Evolutionary conservation across 345 rosid species (phyloP).

Genomic region (Dimocarpus longan): DNA sequence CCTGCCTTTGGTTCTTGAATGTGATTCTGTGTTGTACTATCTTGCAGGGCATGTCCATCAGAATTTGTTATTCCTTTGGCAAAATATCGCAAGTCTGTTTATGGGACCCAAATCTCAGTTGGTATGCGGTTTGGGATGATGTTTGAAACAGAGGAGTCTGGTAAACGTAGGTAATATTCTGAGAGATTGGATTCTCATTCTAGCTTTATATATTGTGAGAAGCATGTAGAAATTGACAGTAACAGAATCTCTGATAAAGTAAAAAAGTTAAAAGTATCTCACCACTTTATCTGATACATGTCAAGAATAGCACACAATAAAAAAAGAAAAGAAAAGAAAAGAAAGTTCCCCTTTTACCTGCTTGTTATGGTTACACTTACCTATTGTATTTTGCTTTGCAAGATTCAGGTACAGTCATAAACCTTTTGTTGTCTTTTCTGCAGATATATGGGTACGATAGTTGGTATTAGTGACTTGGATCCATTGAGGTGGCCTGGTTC

Average conservation of each 20-base stretch:
- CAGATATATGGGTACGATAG: slow-evolving; percentile 98
- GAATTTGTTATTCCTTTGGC: slow-evolving; percentile 89
- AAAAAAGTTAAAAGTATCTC: neutral
- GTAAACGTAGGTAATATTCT: slow-evolving; percentile 73
- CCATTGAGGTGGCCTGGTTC: slow-evolving; percentile 98
- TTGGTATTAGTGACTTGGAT: slow-evolving; percentile 83
- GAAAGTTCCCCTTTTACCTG: neutral
- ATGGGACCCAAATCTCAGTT: slow-evolving; percentile 80
- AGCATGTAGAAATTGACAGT: neutral
- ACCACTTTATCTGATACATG: neutral
- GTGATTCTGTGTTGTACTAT: neutral
- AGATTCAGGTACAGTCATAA: neutral
- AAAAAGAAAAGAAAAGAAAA: neutral
- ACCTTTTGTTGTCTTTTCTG: slow-evolving; percentile 14
- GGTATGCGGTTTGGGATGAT: slow-evolving; percentile 99
- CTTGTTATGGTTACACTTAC: neutral
- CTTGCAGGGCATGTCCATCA: slow-evolving; percentile 88
- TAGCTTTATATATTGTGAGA: neutral
- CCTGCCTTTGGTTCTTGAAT: neutral
- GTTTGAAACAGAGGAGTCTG: slow-evolving; percentile 98
- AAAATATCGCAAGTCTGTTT: slow-evolving; percentile 80
- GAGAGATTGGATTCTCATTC: neutral
- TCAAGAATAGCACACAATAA: neutral
- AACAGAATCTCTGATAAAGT: slow-evolving; percentile 5
- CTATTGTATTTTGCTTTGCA: neutral